Evolutionary conservation across 2,329 filamentous ascomycete species (phyloP), one percentile per base, ranked within the genome.

Genomic region (Trichophyton schoenleinii): DNA sequence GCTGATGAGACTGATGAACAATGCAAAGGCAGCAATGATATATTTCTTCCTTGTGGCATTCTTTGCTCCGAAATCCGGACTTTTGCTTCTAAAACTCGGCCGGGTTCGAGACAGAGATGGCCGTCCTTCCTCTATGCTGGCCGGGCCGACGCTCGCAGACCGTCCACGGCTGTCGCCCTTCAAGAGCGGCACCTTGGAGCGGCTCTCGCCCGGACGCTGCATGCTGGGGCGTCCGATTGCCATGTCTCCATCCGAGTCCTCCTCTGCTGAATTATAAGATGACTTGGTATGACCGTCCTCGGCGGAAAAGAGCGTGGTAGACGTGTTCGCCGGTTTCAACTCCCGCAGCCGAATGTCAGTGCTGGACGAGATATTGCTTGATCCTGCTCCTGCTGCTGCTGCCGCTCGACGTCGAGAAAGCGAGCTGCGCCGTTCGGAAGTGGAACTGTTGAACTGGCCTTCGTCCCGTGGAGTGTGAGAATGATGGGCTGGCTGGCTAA

Each of bases 21-120:
- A 80, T 74, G 96, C 96, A 66, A 91, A 83, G 59, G 83, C 86
- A 1, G 94, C 92, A 71, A 92, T 89, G 25, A 88, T 87, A 75
- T 99, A 97, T 75, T 90, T 90, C 71, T 84, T 87, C 70, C 83
- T 83, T 41, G 89, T 91, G 49, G 85, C 86, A 63, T 81, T 75
- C 65, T 82, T 81, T 18, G 84, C 81, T 66, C 82, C 79, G 58
- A 80, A 78, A 63, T 84, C 81, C n/a, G 89, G 88, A 70, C 87
- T 91, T 68, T 84, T 81, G 70, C 89, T 91, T 69, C 87, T 85
- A 75, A 95, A 36, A 11, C 87, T 87, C 48, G 85, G 87, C 61
- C 83, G 79, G 61, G 83, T 79, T 49, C 78, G 73, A 64, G 73
- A 74, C 67, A 74, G 76, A 66, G 65, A 61, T 64, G 75, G 70